These are phyloP conservation scores for Serendipita indica DNA, from an alignment of 768 basidiomycete species.

Conservation along the genomic window DNA sequence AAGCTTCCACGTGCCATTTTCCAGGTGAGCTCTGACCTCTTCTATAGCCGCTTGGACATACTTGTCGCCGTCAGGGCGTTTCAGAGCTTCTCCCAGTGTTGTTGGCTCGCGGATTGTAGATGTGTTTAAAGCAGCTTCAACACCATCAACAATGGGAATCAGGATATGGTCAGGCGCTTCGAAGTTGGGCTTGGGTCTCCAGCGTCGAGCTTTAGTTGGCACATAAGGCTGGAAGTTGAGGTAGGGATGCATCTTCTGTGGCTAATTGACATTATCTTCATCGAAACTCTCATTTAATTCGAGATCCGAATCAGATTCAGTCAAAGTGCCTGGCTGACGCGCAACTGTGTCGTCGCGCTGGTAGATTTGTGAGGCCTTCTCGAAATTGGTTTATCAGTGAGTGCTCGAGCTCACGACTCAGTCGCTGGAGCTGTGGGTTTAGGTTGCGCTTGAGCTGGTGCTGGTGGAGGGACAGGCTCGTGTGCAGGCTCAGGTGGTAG, in stretches of 20 bases:
- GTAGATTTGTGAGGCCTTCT: neutral
- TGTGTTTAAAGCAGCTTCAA: slow-evolving; percentile 14
- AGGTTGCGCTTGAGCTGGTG: neutral
- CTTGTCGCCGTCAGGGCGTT: slow-evolving; percentile 13
- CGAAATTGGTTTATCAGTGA: neutral
- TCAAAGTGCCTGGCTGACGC: neutral
- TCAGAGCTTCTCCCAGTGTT: slow-evolving; percentile 15
- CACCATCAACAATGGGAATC: slow-evolving; percentile 12
- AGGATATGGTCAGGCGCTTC: neutral
- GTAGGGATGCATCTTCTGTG: too few species aligned
- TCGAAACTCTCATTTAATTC: too few species aligned
- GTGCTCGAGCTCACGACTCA: neutral
- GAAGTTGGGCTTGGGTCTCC: neutral
- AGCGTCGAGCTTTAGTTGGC: neutral
- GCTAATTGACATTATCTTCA: neutral
- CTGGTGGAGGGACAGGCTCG: neutral
- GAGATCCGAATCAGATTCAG: neutral
- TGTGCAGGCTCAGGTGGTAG: neutral
- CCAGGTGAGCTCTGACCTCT: slow-evolving; percentile 13
- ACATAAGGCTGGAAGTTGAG: too few species aligned
- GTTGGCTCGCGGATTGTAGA: slow-evolving; percentile 14
- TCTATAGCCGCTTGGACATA: slow-evolving; percentile 18
- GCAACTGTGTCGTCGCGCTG: neutral
- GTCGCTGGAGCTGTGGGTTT: neutral
- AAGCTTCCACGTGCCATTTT: slow-evolving; percentile 17